phyloP scores from a whole-genome alignment of 2,329 filamentous ascomycete species.

The Colletotrichum sp. region DNA sequence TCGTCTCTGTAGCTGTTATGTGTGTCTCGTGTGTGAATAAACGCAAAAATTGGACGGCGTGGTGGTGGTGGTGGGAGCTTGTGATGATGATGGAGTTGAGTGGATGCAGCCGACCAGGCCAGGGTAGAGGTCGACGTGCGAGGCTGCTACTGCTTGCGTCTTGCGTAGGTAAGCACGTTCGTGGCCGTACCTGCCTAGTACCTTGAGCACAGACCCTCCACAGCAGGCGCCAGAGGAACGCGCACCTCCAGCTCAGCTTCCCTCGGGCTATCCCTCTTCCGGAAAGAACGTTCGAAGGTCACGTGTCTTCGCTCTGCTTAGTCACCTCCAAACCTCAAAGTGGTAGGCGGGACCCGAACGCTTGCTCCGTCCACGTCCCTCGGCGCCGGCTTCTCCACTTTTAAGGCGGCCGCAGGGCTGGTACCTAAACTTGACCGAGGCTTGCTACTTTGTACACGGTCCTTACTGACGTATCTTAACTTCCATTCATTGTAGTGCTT shows the following conservation, averaged over 20 bases:
- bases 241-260: conserved; percentile 6
- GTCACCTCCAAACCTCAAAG: not conserved
- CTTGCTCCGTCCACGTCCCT: not conserved
- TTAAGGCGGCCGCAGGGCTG: not conserved
- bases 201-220: not conserved
- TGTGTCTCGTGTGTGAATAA: not conserved
- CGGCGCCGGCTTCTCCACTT: not conserved
- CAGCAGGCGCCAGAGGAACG: conserved; percentile 51
- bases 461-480: too few relatives aligned
- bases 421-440: too few relatives aligned
- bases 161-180: conserved; percentile 6
- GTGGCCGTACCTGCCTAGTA: not conserved
- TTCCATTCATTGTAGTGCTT: not conserved
- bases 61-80: not conserved
- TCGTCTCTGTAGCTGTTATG: not conserved
- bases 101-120: conserved; percentile 26
- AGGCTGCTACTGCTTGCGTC: conserved; percentile 21
- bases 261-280: not conserved
- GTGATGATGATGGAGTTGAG: conserved; percentile 20
- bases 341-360: not conserved
- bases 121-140: conserved; percentile 26
- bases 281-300: fast-evolving
- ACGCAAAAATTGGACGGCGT: not conserved
- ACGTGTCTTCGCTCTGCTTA: not conserved
- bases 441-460: too few relatives aligned